Evolutionary conservation across 148 eudicot species (phyloP), one percentile per base, ranked within the genome.

Genomic region (Cornus suecica): DNA sequence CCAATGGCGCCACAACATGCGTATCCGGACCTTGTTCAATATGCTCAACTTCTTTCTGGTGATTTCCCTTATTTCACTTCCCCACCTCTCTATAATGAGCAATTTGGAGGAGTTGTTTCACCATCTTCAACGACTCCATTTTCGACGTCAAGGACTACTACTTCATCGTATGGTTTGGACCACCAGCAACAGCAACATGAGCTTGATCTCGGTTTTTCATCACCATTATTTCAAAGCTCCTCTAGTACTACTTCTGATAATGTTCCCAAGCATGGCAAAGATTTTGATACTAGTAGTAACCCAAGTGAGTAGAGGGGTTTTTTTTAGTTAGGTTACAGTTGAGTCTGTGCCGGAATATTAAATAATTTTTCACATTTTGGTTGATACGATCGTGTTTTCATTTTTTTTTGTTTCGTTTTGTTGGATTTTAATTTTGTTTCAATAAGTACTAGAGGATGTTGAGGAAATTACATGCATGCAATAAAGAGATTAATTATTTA

Each of bases 31-130:
- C 86, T 90, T 22, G 77, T 79, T 32, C 93, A 87, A 51, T 90
- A 90, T 27, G 93, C 93, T 4, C 86, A 87, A 32, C 78, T 90
- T 29, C 81, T 90, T 31, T 82, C 87, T 4, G 78, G 87, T 30
- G 82, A 84, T 29, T 80, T 90, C 10, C 78, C 86, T 37, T 80
- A 74, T 54, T 68, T 78, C 48, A 76, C 83, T 73, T 80, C 90
- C 4, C 79, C 90, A 7, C 79, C 79, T 24, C 81, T 82, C 16
- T 76, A 66, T 24, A 58, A 76, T 66, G 42, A 37, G 6, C 80
- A 77, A 31, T 3, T 37, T 3, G 54, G 20, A 48, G 54, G 3
- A 11, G 15, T 48, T 3, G 18, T 13, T 48, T 48, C 54, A 48
- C 54, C 24, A 6, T 31, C n/a, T 9, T 32, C 42, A 23, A 68